Evolutionary conservation across 2,329 filamentous ascomycete species (phyloP).

Genomic region (Lachnellula cervina): DNA sequence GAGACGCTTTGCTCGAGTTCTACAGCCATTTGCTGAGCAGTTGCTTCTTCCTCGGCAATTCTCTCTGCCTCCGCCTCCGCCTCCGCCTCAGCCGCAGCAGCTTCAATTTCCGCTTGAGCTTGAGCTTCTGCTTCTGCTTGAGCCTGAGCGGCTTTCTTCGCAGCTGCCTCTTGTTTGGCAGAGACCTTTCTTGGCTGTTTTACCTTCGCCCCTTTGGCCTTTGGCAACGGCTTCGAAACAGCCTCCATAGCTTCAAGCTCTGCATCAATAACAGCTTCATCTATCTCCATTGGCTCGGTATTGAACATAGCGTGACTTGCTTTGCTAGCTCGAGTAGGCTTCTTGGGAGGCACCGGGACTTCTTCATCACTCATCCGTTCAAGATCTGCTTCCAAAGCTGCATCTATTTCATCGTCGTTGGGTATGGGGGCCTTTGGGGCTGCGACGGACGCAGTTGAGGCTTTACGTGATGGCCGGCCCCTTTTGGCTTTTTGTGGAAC

Average conservation of each 20-base stretch:
- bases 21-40: slow-evolving; percentile 17
- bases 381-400: slow-evolving; percentile 60
- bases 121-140: slow-evolving; percentile 5
- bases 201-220: slow-evolving; percentile 26
- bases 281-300: slow-evolving; percentile 19
- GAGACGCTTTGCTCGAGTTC: slow-evolving; percentile 26
- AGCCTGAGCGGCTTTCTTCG: slow-evolving; percentile 21
- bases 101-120: slow-evolving; percentile 20
- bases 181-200: slow-evolving; percentile 28
- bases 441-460: slow-evolving; percentile 41
- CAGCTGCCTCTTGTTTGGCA: slow-evolving; percentile 28
- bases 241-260: slow-evolving; percentile 29
- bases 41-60: slow-evolving; percentile 12
- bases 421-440: slow-evolving; percentile 44
- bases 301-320: slow-evolving; percentile 25
- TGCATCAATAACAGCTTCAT: slow-evolving; percentile 28
- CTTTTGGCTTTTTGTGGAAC: slow-evolving; percentile 50
- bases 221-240: slow-evolving; percentile 26
- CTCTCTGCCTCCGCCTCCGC: slow-evolving; percentile 16
- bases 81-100: slow-evolving; percentile 21
- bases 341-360: slow-evolving; percentile 16
- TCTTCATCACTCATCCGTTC: slow-evolving; percentile 53
- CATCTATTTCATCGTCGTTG: slow-evolving; percentile 62
- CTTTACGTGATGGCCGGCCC: slow-evolving; percentile 42
- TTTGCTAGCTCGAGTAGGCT: slow-evolving; percentile 14